Base-by-base conservation (phyloP, 306 rosid genomes). In the Rubus idaeus region DNA sequence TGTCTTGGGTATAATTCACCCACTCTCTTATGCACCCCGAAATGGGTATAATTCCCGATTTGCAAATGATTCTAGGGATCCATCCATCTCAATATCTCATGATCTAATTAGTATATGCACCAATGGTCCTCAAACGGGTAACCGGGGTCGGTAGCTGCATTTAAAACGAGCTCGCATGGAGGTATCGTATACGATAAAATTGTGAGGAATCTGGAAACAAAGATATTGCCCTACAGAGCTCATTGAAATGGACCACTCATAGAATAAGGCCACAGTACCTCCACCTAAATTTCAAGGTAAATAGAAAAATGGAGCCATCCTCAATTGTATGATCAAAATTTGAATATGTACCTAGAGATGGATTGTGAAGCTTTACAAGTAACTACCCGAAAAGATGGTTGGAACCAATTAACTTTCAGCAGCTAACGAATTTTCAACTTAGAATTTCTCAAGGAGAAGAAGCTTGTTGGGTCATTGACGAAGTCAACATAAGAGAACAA, bases 351-450 rank as follows among this genome's bases (percentile, higher is more conserved):
- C 30, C 30, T 26, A 26, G 2, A 10, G 65, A 2, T 0, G 1
- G 57, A 2, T 2, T 20, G 14, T 47, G 12, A 47, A 10, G 16
- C 12, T 47, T 47, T 47, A 1, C 16, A 18, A 53, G 40, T 9
- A 61, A 4, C 37, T n/a, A n/a, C 37, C 52, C 2, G 7, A 3
- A 65, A 65, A 17, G 16, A 65, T 9, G 13, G 30, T 3, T 1
- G 18, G 40, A 3, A 45, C 66, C 14, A 41, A 40, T 41, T 40
- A 40, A 44, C 71, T 67, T 67, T 67, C 71, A 44, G 71, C 51
- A 20, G 53, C 71, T 5, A 67, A 67, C 71, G 5, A 67, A 67
- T 67, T 20, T 67, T 67, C 71, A 67, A 67, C 71, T n/a, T 6
- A 16, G 44, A 63, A 3, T n/a, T 0, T 3, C 6, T 64, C 47